A percentile compares a stretch with the other conserved stretches of the same genome.
These are phyloP conservation scores for Triticum monococcum DNA, from an alignment of 176 grass and related monocot genomes.

Conservation along the genomic window DNA sequence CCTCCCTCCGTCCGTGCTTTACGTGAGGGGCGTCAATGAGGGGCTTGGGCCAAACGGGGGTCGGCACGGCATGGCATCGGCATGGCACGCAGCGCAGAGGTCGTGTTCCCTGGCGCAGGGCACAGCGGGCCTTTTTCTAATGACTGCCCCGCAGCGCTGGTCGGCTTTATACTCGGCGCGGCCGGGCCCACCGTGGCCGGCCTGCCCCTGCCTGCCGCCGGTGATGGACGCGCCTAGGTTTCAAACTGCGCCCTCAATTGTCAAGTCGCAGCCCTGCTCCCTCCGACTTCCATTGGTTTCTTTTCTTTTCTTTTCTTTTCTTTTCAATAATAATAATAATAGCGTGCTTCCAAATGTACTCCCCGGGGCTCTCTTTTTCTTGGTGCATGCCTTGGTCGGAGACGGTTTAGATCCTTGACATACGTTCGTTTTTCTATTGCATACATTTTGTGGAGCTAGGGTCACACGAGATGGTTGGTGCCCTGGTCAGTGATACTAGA, in stretches of 20 bases:
- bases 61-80: background rate
- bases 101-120: conserved; percentile 39
- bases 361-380: no score
- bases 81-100: conserved; percentile 20
- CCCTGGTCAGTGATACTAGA: background rate
- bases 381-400: no score
- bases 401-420: no score
- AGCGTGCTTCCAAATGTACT: background rate
- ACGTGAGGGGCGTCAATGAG: background rate
- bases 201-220: conserved; percentile 2
- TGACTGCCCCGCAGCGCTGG: conserved; percentile 36
- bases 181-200: background rate
- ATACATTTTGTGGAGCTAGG: no score
- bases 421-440: no score
- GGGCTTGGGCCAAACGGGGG: conserved; percentile 16
- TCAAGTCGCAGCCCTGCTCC: conserved; percentile 14
- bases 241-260: conserved; percentile 25
- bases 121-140: conserved; percentile 32
- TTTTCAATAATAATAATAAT: background rate
- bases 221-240: background rate
- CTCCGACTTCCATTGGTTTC: background rate
- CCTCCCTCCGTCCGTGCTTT: background rate
- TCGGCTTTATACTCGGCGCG: conserved; percentile 43
- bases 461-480: background rate
- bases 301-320: background rate